Evolutionary conservation across 2,329 filamentous ascomycete species (phyloP), one percentile per base, ranked within the genome.

Genomic region (Pseudocercospora cruenta): DNA sequence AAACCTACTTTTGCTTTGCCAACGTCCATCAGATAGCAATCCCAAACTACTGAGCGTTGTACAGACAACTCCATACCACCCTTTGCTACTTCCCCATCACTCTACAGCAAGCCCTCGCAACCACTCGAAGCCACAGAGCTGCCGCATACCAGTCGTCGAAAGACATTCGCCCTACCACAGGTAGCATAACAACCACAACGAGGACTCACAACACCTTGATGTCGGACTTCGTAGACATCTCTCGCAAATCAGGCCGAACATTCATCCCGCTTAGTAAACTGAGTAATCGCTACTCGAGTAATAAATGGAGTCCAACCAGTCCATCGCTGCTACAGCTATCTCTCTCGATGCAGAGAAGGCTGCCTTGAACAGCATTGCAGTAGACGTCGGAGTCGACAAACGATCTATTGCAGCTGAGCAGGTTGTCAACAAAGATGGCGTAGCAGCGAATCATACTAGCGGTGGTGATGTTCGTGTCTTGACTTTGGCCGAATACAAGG

Each of bases 401-500:
- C 22, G 36, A 28, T 67, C 66, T 62, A 19, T 64, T 19, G 62
- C 63, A 26, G 65, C 66, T 57, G 68, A 54, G 19, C 60, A 67
- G 53, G 51, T 21, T 31, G 53, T 67, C 60, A 62, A 65, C 24
- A 53, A 60, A 43, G 51, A 63, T 62, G 28, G 53, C 47, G 51
- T 60, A 19, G 43, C 62, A 55, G 47, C 43, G 54, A 60, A n/a
- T 45, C 58, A 36, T 43, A 49, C 31, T n/a, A 66, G 72, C 59
- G 83, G 84, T 67, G 81, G 84, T 70, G 79, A 82, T 60, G 85
- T 92, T 72, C 90, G 91, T 69, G 78, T 85, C 66, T 82, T 94
- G 70, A 82, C 82, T 69, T 85, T 89, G 74, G 81, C 84, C 64
- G 91, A 94, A 80, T 90, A 88, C 81, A 88, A 88, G 76, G 86